phyloP scores from a whole-genome alignment of 495 filamentous ascomycete genomes.

The Margaritispora aquatica region DNA sequence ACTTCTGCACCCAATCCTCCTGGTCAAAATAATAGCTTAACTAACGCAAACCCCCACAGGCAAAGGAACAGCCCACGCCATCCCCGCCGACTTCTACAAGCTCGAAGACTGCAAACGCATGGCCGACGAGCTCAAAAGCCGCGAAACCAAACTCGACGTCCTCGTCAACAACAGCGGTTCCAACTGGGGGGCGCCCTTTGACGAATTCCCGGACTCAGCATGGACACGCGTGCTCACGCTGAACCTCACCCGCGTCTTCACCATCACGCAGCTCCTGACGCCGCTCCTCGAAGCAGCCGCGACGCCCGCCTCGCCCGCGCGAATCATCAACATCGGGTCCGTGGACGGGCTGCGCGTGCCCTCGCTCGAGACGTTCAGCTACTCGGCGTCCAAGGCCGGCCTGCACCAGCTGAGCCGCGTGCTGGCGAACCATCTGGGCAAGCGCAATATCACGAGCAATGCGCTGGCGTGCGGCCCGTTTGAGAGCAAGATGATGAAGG shows the following conservation, averaged over 20 bases:
- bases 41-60: conserved; percentile 13
- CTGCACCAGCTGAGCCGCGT: conserved; percentile 67
- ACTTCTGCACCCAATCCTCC: background rate
- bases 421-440: conserved; percentile 64
- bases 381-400: conserved; percentile 69
- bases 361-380: conserved; percentile 69
- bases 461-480: conserved; percentile 76
- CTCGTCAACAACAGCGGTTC: conserved; percentile 78
- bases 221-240: conserved; percentile 70
- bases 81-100: conserved; percentile 69
- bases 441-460: conserved; percentile 65
- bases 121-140: conserved; percentile 54
- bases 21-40: too few relatives aligned
- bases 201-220: conserved; percentile 61
- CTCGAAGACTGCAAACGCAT: conserved; percentile 62
- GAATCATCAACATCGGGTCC: conserved; percentile 72
- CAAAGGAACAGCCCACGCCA: conserved; percentile 55
- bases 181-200: conserved; percentile 62
- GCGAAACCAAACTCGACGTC: conserved; percentile 64
- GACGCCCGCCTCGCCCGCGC: conserved; percentile 42
- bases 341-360: conserved; percentile 63
- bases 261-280: conserved; percentile 65
- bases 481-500: conserved; percentile 78
- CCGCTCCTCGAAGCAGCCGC: conserved; percentile 55
- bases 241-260: conserved; percentile 77